A percentile compares a stretch with the other conserved stretches of the same genome.
Evolutionary conservation across 306 rosid species (phyloP).

Genomic region (Astragalus membranaceus): DNA sequence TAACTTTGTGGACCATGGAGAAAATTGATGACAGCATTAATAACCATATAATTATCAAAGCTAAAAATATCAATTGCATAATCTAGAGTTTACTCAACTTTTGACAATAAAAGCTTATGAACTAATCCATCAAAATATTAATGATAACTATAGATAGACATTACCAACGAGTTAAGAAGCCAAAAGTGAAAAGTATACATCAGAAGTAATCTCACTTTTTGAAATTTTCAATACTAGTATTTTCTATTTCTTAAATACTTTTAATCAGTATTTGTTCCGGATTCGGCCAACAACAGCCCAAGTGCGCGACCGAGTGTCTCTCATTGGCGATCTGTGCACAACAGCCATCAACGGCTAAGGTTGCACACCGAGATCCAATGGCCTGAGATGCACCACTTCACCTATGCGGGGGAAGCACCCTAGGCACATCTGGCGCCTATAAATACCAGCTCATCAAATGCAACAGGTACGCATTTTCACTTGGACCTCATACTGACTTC

Average conservation of each 20-base stretch:
- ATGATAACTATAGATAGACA: neutral
- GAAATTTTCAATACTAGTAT: neutral
- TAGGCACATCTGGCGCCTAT: too few species aligned
- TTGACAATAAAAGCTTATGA: neutral
- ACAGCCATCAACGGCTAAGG: too few species aligned
- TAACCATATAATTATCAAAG: neutral
- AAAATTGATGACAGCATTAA: slow-evolving; percentile 1
- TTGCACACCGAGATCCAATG: too few species aligned
- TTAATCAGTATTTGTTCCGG: neutral
- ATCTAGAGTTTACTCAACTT: neutral
- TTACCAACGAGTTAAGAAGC: neutral
- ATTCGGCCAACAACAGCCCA: too few species aligned
- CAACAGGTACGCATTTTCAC: too few species aligned
- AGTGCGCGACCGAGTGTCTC: too few species aligned
- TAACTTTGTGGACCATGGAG: neutral
- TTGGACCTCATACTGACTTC: too few species aligned
- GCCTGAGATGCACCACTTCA: too few species aligned
- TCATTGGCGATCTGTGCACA: too few species aligned
- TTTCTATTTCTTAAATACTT: neutral
- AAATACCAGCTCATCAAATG: too few species aligned
- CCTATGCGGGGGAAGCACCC: too few species aligned
- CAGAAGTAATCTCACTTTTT: too few species aligned
- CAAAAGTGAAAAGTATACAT: neutral
- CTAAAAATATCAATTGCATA: neutral
- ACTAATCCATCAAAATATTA: neutral